Evolutionary conservation across 2,329 filamentous ascomycete species (phyloP), one percentile per base, ranked within the genome.

Genomic region (Biscogniauxia marginata): DNA sequence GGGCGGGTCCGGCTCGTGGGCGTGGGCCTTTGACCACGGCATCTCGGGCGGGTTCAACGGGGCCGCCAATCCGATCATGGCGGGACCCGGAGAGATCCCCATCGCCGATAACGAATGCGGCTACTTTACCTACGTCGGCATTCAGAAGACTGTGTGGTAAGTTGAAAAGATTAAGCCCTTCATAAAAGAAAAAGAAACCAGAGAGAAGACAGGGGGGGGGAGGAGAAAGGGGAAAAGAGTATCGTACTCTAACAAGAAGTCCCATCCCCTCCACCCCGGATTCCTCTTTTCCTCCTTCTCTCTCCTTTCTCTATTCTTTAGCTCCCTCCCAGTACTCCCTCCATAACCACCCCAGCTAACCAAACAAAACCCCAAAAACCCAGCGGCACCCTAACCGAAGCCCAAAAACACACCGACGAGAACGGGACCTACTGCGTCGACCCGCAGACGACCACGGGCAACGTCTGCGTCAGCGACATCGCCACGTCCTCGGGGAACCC

Each of bases 101-200:
- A 34, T 59, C 21, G 51, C 22, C 1, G 34, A 54, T n/a, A 46
- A 46, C 24, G 50, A 59, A 45, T 59, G 57, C 22, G 57, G 57
- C 11, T 59, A 59, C 43, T 59, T 59, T 24, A 56, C 57, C 1
- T 59, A 52, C 50, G 46, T 59, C 9, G 57, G 57, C 21, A 54
- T 51, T 2, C n/a, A 39, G 44, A 54, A 52, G 22, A n/a, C n/a
- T 2, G 49, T 57, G 16, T 59, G 57, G 57, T 56, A 43, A 39
- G 30, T 9, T 9, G 13, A 39, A n/a, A n/a, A n/a, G n/a, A n/a
- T n/a, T n/a, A n/a, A n/a, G n/a, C n/a, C n/a, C n/a, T n/a, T n/a
- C n/a, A n/a, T n/a, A n/a, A n/a, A n/a, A n/a, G n/a, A n/a, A n/a
- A n/a, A n/a, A n/a, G n/a, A n/a, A n/a, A n/a, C n/a, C n/a, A n/a